Conservation (phyloP, 345 rosid species). For the Populus simonii region DNA sequence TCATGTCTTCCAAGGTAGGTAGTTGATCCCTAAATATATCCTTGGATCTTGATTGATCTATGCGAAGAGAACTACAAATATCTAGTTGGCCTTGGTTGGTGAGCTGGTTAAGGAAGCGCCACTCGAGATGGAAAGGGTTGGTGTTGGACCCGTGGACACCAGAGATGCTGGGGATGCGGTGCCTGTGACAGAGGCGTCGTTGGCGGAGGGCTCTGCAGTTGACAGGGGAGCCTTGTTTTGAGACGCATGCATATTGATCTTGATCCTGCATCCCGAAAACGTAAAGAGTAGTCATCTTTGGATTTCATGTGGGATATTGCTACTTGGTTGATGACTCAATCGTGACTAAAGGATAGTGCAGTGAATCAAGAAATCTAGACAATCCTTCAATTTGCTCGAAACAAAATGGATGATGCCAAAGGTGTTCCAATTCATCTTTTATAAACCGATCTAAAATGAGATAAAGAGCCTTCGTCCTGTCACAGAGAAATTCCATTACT, state of each 20-base stretch:
- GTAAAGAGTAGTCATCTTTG: constrained; percentile 9
- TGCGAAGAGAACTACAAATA: background rate
- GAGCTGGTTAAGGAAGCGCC: constrained; percentile 20
- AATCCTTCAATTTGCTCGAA: background rate
- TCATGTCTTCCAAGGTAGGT: background rate
- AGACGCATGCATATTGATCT: constrained; percentile 72
- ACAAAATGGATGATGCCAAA: background rate
- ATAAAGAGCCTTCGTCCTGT: background rate
- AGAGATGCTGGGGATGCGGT: constrained; percentile 29
- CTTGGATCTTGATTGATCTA: constrained; percentile 4
- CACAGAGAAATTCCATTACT: background rate
- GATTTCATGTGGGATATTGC: background rate
- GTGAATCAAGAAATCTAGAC: background rate
- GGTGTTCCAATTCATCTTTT: background rate
- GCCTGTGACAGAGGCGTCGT: constrained; percentile 21
- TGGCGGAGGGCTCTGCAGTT: constrained; percentile 34
- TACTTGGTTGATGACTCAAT: no score
- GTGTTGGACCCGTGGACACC: constrained; percentile 13
- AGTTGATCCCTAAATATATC: background rate
- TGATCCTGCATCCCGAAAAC: constrained; percentile 56
- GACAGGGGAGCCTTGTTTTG: constrained; percentile 44
- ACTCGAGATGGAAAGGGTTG: constrained; percentile 17
- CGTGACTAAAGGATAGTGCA: background rate
- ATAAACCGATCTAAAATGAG: background rate
- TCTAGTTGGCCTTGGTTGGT: constrained; percentile 13